These are phyloP conservation scores for Cryptosporidium ubiquitum DNA, from an alignment of 169 alveolate genomes.

Conservation along the genomic window DNA sequence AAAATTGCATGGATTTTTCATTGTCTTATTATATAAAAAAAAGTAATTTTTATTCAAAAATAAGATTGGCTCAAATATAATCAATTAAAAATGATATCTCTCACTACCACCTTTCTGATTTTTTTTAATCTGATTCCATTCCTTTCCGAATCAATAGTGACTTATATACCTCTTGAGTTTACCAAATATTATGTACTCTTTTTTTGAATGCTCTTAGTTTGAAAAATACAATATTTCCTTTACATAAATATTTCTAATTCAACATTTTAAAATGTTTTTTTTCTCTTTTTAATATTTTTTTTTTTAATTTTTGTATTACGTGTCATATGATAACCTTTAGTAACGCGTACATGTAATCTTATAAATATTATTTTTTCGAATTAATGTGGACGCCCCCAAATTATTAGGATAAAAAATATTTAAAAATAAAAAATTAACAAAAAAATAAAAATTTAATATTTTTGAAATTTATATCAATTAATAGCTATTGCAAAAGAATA, in stretches of 20 bases:
- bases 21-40: neutral
- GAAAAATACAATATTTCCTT: neutral
- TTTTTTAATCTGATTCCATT: neutral
- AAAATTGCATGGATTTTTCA: neutral
- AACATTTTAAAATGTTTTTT: neutral
- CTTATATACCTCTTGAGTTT: neutral
- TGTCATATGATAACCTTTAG: slow-evolving; percentile 66
- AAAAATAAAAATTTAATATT: neutral
- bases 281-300: neutral
- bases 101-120: neutral
- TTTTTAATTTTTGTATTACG: slow-evolving; percentile 12
- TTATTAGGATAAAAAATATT: neutral
- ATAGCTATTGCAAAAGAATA: neutral
- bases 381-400: slow-evolving; percentile 63
- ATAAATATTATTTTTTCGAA: slow-evolving; percentile 15
- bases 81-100: neutral
- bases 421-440: slow-evolving; percentile 5
- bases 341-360: slow-evolving; percentile 69
- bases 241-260: neutral
- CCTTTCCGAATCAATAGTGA: neutral
- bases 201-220: neutral
- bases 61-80: neutral
- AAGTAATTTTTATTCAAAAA: neutral
- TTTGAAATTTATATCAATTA: neutral
- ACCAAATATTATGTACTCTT: neutral